A percentile compares a stretch with the other conserved stretches of the same genome.
Evolutionary conservation across 768 basidiomycete species (phyloP).

Genomic region (Paxillus involutus): DNA sequence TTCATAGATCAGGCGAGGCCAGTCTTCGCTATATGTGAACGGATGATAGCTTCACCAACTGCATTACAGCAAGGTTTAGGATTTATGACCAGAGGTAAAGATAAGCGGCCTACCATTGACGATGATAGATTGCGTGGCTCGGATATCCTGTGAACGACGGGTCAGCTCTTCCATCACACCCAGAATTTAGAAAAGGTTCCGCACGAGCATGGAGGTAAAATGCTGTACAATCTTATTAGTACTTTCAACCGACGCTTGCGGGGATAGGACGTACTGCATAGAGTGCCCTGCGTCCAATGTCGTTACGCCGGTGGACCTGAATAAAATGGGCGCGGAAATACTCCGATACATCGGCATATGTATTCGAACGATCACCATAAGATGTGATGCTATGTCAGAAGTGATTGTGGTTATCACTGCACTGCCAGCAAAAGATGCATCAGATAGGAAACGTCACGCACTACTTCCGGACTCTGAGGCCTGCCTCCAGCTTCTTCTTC

Average conservation of each 20-base stretch:
- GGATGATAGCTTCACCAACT: slow-evolving; percentile 70
- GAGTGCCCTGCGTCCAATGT: slow-evolving; percentile 55
- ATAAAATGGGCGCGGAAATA: slow-evolving; percentile 88
- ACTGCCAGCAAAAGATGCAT: background rate
- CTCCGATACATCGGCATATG: slow-evolving; percentile 65
- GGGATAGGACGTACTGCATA: slow-evolving; percentile 55
- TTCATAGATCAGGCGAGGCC: slow-evolving; percentile 34
- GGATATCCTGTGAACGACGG: slow-evolving; percentile 49
- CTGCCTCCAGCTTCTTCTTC: slow-evolving; percentile 66
- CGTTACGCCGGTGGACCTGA: slow-evolving; percentile 70
- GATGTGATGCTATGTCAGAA: slow-evolving; percentile 61
- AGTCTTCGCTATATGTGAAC: slow-evolving; percentile 59
- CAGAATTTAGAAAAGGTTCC: slow-evolving; percentile 12
- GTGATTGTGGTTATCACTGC: background rate
- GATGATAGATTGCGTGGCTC: slow-evolving; percentile 66
- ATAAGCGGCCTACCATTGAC: slow-evolving; percentile 47
- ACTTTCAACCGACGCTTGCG: background rate
- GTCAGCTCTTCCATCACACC: background rate
- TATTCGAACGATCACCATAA: slow-evolving; percentile 71
- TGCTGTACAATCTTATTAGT: slow-evolving; percentile 42
- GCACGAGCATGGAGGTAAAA: slow-evolving; percentile 69
- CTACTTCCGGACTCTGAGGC: slow-evolving; percentile 74
- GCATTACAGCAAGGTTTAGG: slow-evolving; percentile 5
- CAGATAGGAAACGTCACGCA: slow-evolving; percentile 38
- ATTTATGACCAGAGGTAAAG: background rate